These are phyloP conservation scores for Phytopythium sindhum DNA, from an alignment of 352 stramenopile species.

Conservation along the genomic window DNA sequence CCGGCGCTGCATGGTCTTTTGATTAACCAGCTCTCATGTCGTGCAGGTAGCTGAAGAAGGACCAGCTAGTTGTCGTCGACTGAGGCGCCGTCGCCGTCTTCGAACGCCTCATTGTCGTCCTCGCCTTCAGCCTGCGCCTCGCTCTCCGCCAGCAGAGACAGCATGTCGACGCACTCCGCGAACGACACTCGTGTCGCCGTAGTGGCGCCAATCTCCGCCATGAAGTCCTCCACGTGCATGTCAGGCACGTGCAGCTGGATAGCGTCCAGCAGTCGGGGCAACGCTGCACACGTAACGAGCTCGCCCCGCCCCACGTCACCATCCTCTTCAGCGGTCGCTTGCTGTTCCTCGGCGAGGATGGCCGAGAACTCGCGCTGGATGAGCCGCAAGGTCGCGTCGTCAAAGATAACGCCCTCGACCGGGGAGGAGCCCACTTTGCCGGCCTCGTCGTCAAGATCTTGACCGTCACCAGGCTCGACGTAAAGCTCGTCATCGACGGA, in stretches of 20 bases:
- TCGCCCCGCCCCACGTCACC: conserved; percentile 9
- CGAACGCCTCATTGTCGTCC: conserved; percentile 29
- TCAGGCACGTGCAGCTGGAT: conserved; percentile 42
- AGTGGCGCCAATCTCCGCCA: conserved; percentile 72
- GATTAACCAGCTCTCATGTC: neutral
- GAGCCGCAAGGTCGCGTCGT: conserved; percentile 46
- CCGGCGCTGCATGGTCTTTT: neutral
- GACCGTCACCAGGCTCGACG: conserved; percentile 6
- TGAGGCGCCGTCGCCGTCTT: conserved; percentile 12
- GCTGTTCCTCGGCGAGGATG: conserved; percentile 27
- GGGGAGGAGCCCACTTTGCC: conserved; percentile 9
- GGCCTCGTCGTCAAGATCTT: conserved; percentile 10
- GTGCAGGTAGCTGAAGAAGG: neutral
- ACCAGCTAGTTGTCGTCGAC: conserved; percentile 13
- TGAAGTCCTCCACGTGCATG: conserved; percentile 41
- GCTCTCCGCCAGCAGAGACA: conserved; percentile 71
- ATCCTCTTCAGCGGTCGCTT: conserved; percentile 4
- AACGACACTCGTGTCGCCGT: conserved; percentile 72
- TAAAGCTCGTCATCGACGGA: neutral
- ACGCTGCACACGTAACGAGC: conserved; percentile 37
- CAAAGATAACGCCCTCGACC: conserved; percentile 43
- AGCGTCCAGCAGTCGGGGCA: conserved; percentile 38
- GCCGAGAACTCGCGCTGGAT: conserved; percentile 56
- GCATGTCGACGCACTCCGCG: conserved; percentile 84
- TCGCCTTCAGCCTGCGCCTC: conserved; percentile 15